Percentiles rank a stretch among this genome's conserved stretches.
Evolutionary conservation across 768 basidiomycete species (phyloP).

Genomic region (Hericium rajendrae): DNA sequence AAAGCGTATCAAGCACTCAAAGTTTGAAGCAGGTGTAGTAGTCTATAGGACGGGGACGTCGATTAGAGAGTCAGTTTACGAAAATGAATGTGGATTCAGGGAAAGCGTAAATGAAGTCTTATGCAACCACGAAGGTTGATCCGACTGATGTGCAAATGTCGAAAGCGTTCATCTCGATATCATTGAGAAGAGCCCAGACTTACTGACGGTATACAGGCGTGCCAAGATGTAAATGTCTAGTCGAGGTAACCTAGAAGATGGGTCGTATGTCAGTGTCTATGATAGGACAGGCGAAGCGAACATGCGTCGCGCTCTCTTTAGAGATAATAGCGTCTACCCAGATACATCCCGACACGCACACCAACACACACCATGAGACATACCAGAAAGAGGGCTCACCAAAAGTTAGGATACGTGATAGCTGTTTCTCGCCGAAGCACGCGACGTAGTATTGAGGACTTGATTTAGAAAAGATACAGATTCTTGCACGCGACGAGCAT

Average conservation of each 20-base stretch:
- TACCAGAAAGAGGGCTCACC: background rate
- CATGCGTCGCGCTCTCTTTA: background rate
- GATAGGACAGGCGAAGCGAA: background rate
- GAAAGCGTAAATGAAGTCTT: slow-evolving; percentile 7
- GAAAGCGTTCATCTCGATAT: background rate
- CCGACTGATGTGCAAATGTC: slow-evolving; percentile 40
- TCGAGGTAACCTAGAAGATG: background rate
- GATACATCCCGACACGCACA: background rate
- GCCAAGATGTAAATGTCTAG: background rate
- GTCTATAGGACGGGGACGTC: too few relatives aligned
- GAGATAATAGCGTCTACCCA: background rate
- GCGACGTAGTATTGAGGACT: background rate
- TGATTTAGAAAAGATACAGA: background rate
- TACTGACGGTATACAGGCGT: background rate
- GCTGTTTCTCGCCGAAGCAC: background rate
- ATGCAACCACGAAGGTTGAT: slow-evolving; percentile 14
- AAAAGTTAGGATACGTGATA: background rate
- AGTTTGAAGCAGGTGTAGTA: too few relatives aligned
- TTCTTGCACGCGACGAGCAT: background rate
- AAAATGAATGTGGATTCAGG: background rate
- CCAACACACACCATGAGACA: background rate
- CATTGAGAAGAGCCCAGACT: background rate
- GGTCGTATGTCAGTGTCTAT: background rate
- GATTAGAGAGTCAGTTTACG: background rate
- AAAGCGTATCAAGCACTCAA: too few relatives aligned